Evolutionary conservation across 805 yeast genomes (phyloP).

Genomic region (Nakazawaea wickerhamii): DNA sequence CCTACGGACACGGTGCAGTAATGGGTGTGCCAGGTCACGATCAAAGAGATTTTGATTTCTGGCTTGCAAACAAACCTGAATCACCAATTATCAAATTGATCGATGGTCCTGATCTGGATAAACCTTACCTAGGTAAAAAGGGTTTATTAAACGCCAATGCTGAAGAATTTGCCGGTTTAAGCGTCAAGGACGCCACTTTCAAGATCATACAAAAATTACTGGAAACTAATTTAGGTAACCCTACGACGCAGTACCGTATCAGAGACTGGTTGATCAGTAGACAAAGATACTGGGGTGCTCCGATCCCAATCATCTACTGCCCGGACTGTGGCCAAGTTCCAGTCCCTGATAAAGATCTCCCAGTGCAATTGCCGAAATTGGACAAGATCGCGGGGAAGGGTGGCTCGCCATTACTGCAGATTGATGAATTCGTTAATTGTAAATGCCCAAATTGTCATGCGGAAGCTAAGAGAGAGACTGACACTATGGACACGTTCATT

Average conservation of each 20-base stretch:
- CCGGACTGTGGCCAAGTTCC: slow-evolving; percentile 82
- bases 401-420: slow-evolving; percentile 64
- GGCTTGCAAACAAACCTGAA: slow-evolving; percentile 57
- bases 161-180: slow-evolving; percentile 46
- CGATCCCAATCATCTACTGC: slow-evolving; percentile 93
- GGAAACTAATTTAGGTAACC: slow-evolving; percentile 35
- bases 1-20: slow-evolving; percentile 89
- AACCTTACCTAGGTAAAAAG: slow-evolving; percentile 33
- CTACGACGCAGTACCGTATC: slow-evolving; percentile 52
- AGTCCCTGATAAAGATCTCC: slow-evolving; percentile 83
- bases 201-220: slow-evolving; percentile 40
- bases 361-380: slow-evolving; percentile 70
- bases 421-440: slow-evolving; percentile 64
- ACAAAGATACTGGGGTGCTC: slow-evolving; percentile 98
- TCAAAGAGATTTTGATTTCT: slow-evolving; percentile 73
- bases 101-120: slow-evolving; percentile 22
- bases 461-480: slow-evolving; percentile 83
- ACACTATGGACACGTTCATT: slow-evolving; percentile 98
- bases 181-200: slow-evolving; percentile 44
- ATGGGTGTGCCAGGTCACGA: slow-evolving; percentile 99
- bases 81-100: slow-evolving; percentile 38
- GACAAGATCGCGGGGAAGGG: slow-evolving; percentile 41
- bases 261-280: slow-evolving; percentile 95
- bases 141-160: slow-evolving; percentile 46
- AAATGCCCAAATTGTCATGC: slow-evolving; percentile 77